Conservation (phyloP, 2,329 filamentous ascomycete species). For the Aphanoascus verrucosus region DNA sequence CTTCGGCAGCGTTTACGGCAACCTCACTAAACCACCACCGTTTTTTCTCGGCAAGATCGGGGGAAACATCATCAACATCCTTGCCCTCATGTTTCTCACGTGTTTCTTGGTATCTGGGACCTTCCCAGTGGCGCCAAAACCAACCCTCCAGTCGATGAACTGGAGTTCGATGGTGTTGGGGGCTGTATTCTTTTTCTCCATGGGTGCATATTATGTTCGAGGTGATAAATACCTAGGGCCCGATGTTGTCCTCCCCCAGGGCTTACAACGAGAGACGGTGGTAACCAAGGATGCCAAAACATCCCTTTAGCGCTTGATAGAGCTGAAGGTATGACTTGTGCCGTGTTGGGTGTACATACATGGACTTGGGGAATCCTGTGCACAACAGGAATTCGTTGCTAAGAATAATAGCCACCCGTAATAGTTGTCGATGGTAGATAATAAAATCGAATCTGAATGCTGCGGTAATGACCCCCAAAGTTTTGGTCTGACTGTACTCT, state of each 20-base stretch:
- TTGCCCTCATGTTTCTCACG: slow-evolving; percentile 31
- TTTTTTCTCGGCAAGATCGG: slow-evolving; percentile 30
- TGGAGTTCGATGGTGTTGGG: slow-evolving; percentile 40
- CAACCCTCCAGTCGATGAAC: slow-evolving; percentile 35
- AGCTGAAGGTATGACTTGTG: too few relatives aligned
- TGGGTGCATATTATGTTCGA: slow-evolving; percentile 3
- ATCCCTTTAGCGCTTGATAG: not conserved
- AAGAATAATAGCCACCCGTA: too few relatives aligned
- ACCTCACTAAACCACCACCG: slow-evolving; percentile 3
- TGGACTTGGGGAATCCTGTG: too few relatives aligned
- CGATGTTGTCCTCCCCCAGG: not conserved
- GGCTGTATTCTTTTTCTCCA: slow-evolving; percentile 30
- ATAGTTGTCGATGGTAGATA: too few relatives aligned
- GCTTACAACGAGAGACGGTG: not conserved
- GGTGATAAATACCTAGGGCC: slow-evolving; percentile 9
- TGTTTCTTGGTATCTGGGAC: slow-evolving; percentile 36
- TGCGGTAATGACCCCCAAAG: too few relatives aligned
- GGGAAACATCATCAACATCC: slow-evolving; percentile 37
- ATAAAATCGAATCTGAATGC: not conserved
- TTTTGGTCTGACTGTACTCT: too few relatives aligned
- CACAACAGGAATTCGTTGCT: not conserved
- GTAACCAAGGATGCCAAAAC: not conserved
- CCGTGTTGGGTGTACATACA: not conserved
- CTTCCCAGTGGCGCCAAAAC: slow-evolving; percentile 32
- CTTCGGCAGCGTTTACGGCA: slow-evolving; percentile 9